phyloP scores from a whole-genome alignment of 306 rosid genomes.

The Begonia fuchsioides region DNA sequence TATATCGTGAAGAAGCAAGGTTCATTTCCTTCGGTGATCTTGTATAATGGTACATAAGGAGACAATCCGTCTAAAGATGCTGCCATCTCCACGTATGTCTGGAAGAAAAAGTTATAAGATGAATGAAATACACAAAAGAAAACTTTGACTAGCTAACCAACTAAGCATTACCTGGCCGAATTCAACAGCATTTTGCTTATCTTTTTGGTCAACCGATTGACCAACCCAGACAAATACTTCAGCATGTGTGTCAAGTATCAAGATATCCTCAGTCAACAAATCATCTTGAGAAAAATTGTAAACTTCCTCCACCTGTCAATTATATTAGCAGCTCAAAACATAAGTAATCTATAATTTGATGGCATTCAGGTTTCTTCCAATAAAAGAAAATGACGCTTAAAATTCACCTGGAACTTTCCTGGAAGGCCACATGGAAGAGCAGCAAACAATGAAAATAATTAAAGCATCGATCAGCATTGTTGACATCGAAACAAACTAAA shows the following conservation, averaged over 20 bases:
- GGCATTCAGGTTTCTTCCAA: too few species aligned
- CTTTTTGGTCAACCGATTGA: constrained; percentile 56
- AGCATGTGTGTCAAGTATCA: constrained; percentile 67
- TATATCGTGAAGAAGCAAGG: constrained; percentile 88
- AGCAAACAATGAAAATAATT: constrained; percentile 20
- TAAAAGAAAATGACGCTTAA: not conserved
- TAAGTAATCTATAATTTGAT: too few species aligned
- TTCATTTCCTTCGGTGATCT: constrained; percentile 72
- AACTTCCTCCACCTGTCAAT: constrained; percentile 64
- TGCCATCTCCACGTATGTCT: constrained; percentile 77
- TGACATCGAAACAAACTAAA: constrained; percentile 1
- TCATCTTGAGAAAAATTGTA: constrained; percentile 93
- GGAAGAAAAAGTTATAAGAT: constrained; percentile 11
- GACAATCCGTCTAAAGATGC: constrained; percentile 62
- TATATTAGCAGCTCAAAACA: too few species aligned
- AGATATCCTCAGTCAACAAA: constrained; percentile 91
- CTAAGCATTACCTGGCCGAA: constrained; percentile 74
- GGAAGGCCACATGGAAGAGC: constrained; percentile 26
- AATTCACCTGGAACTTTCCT: constrained; percentile 87
- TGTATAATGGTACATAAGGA: constrained; percentile 50
- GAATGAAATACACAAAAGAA: not conserved
- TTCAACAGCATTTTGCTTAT: constrained; percentile 47
- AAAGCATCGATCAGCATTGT: constrained; percentile 16
- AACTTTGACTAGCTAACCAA: constrained; percentile 7
- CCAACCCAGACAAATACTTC: constrained; percentile 92